These are phyloP conservation scores for Dissophora ornata DNA, from an alignment of 192 early-diverging fungal species.

Conservation along the genomic window DNA sequence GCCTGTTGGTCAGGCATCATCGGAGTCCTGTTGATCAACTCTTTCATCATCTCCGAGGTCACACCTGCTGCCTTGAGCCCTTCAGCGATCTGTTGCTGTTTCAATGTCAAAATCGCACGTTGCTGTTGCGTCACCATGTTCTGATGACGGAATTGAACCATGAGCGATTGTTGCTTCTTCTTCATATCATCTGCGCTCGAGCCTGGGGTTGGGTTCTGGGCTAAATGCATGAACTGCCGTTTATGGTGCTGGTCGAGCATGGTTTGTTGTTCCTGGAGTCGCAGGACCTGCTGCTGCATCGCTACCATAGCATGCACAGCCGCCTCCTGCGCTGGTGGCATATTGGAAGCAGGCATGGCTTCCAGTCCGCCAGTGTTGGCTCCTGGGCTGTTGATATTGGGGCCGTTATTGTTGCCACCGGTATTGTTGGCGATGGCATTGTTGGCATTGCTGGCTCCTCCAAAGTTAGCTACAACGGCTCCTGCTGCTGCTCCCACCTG, in stretches of 20 bases:
- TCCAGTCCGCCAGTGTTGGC: background rate
- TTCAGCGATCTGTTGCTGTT: slow-evolving; percentile 38
- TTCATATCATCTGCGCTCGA: slow-evolving; percentile 2
- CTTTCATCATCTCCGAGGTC: slow-evolving; percentile 47
- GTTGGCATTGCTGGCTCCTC: slow-evolving; percentile 5
- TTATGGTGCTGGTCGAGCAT: slow-evolving; percentile 15
- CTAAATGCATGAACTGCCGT: slow-evolving; percentile 16
- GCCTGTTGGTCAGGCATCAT: slow-evolving; percentile 24
- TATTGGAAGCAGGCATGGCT: background rate
- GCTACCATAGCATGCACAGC: slow-evolving; percentile 26
- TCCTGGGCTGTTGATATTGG: background rate
- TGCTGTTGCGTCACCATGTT: slow-evolving; percentile 35
- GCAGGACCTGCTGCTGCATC: slow-evolving; percentile 40
- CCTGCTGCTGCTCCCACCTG: slow-evolving; percentile 1
- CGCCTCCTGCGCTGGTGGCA: slow-evolving; percentile 26
- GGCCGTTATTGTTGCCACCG: background rate
- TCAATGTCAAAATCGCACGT: slow-evolving; percentile 12
- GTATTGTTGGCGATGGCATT: slow-evolving; percentile 2
- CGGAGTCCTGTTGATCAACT: slow-evolving; percentile 32
- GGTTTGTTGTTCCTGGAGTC: slow-evolving; percentile 5
- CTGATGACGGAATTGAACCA: slow-evolving; percentile 19
- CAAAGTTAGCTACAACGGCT: background rate
- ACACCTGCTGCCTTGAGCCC: slow-evolving; percentile 25
- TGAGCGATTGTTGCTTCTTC: slow-evolving; percentile 20
- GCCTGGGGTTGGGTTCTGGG: slow-evolving; percentile 22